A percentile compares a stretch with the other conserved stretches of the same genome.
Conservation (phyloP, 2,329 filamentous ascomycete genomes). For the Periconia macrospinosa region DNA sequence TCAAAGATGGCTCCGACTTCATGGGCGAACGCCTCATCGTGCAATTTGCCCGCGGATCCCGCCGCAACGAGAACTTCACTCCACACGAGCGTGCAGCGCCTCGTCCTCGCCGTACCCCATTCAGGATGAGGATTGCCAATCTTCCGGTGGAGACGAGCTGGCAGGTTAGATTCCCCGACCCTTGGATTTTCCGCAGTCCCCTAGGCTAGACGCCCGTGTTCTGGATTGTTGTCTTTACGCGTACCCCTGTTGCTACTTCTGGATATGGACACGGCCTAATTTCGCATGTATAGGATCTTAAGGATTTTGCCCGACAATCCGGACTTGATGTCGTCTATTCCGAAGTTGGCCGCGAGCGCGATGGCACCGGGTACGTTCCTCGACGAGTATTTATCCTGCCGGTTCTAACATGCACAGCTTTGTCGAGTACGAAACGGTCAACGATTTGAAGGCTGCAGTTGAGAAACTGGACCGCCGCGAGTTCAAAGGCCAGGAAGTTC, state of each 20-base stretch:
- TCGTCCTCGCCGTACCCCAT: slow-evolving; percentile 89
- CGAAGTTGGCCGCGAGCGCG: slow-evolving; percentile 88
- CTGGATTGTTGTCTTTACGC: slow-evolving; percentile 41
- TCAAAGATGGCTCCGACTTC: slow-evolving; percentile 89
- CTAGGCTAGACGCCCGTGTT: slow-evolving; percentile 42
- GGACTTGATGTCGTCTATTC: slow-evolving; percentile 98
- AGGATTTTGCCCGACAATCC: slow-evolving; percentile 98
- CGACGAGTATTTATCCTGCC: neutral
- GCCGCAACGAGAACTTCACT: slow-evolving; percentile 66
- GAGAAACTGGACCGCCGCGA: slow-evolving; percentile 92
- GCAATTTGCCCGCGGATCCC: slow-evolving; percentile 92
- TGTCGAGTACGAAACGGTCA: slow-evolving; percentile 94
- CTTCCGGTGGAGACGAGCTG: slow-evolving; percentile 98
- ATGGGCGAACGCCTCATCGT: slow-evolving; percentile 98
- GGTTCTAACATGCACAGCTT: slow-evolving; percentile 62
- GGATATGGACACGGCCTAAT: slow-evolving; percentile 69
- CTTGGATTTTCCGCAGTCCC: slow-evolving; percentile 46
- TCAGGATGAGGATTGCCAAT: slow-evolving; percentile 96
- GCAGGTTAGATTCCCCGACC: slow-evolving; percentile 86
- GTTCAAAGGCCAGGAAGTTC: slow-evolving; percentile 87
- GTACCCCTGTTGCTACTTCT: slow-evolving; percentile 34
- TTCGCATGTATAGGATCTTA: slow-evolving; percentile 88
- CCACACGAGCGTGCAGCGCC: slow-evolving; percentile 68
- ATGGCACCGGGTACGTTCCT: slow-evolving; percentile 80
- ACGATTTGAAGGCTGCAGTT: slow-evolving; percentile 85